These are phyloP conservation scores for Aschersonia sp. DNA, from an alignment of 2,329 filamentous ascomycete genomes.

Conservation along the genomic window DNA sequence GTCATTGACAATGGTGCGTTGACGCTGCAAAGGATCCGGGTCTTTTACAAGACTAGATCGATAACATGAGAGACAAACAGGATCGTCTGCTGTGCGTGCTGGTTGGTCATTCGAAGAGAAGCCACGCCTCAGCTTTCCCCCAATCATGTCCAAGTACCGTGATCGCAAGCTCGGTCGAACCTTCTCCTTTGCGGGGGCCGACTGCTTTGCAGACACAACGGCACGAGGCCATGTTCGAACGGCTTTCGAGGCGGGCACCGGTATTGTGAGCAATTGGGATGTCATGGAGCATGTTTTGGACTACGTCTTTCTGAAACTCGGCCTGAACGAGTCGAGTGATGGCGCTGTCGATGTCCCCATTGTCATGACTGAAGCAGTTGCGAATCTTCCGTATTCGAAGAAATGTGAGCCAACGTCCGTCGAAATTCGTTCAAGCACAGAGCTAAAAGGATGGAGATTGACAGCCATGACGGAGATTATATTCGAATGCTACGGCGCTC, in stretches of 20 bases:
- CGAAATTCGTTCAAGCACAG: not conserved
- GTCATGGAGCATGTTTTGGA: constrained; percentile 90
- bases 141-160: constrained; percentile 87
- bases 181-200: constrained; percentile 80
- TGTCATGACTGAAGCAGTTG: constrained; percentile 90
- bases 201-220: constrained; percentile 90
- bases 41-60: too few relatives aligned
- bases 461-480: constrained; percentile 92
- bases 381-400: constrained; percentile 76
- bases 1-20: constrained; percentile 89
- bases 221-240: constrained; percentile 81
- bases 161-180: constrained; percentile 88
- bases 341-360: constrained; percentile 73
- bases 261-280: constrained; percentile 94
- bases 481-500: constrained; percentile 88
- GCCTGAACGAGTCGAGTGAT: constrained; percentile 54
- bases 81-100: constrained; percentile 76
- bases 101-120: constrained; percentile 86
- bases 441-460: constrained; percentile 7
- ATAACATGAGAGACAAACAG: constrained; percentile 25
- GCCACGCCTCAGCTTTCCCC: constrained; percentile 70
- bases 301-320: constrained; percentile 88
- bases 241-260: constrained; percentile 80
- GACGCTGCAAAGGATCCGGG: not conserved
- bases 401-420: constrained; percentile 48